Conservation (phyloP, 2,329 filamentous ascomycete species). For the Penicillium sp. region DNA sequence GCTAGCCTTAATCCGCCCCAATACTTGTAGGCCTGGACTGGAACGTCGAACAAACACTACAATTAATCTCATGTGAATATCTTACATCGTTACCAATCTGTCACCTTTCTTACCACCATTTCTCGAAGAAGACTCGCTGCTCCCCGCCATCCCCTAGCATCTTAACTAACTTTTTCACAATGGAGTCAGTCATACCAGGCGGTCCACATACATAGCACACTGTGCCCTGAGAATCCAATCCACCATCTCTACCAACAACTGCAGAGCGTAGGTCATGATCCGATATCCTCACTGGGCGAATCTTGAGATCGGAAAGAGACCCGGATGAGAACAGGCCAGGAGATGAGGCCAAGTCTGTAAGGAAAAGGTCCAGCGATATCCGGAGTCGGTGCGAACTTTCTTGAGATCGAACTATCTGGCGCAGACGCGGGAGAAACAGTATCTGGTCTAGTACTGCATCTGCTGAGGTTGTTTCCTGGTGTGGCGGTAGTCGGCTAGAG, state of each 20-base stretch:
- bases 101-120: conserved; percentile 57
- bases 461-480: conserved; percentile 2
- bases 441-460: conserved; percentile 34
- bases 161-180: conserved; percentile 47
- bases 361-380: conserved; percentile 36
- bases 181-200: conserved; percentile 66
- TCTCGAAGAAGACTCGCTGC: conserved; percentile 57
- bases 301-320: conserved; percentile 24
- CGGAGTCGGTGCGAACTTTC: conserved; percentile 25
- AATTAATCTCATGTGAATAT: background rate
- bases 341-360: conserved; percentile 27
- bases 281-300: conserved; percentile 35
- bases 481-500: conserved; percentile 48
- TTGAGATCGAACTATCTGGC: conserved; percentile 35
- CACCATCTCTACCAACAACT: conserved; percentile 30
- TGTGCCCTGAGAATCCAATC: conserved; percentile 33
- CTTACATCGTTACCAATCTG: background rate
- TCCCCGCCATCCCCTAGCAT: conserved; percentile 44
- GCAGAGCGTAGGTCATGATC: conserved; percentile 37
- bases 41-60: background rate
- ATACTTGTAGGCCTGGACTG: background rate
- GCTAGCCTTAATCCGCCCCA: background rate
- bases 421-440: conserved; percentile 50
- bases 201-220: conserved; percentile 68
- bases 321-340: conserved; percentile 7